Conservation (phyloP, 129 eudicot species). For the Centella asiatica region DNA sequence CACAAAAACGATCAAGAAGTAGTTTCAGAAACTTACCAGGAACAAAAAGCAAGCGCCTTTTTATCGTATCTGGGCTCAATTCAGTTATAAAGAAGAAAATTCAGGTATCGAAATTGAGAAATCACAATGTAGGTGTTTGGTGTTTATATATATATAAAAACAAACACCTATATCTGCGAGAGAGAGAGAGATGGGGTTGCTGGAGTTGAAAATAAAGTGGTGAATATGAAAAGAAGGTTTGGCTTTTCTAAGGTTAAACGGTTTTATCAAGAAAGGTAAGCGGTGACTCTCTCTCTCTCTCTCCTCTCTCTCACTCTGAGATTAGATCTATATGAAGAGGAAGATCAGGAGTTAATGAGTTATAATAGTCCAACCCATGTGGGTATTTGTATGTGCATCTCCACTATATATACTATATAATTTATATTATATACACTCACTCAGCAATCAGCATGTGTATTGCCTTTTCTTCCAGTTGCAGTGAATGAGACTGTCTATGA, state of each 20-base stretch:
- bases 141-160: no score
- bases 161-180: no score
- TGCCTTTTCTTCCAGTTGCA: no score
- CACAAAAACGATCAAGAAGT: not conserved
- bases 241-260: not conserved
- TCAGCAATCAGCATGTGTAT: no score
- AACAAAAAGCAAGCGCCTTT: not conserved
- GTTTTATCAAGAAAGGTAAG: constrained; percentile 4
- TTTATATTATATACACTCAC: no score
- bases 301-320: not conserved
- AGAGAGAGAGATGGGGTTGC: not conserved
- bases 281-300: not conserved
- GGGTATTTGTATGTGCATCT: not conserved
- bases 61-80: not conserved
- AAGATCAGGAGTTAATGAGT: no score
- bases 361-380: no score
- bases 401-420: no score
- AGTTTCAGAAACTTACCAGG: not conserved
- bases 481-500: no score
- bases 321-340: not conserved
- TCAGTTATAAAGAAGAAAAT: no score
- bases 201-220: not conserved
- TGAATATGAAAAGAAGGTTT: not conserved
- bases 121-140: not conserved
- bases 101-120: not conserved